These are phyloP conservation scores for Candida wancherniae DNA, from an alignment of 805 yeast genomes.

Conservation along the genomic window DNA sequence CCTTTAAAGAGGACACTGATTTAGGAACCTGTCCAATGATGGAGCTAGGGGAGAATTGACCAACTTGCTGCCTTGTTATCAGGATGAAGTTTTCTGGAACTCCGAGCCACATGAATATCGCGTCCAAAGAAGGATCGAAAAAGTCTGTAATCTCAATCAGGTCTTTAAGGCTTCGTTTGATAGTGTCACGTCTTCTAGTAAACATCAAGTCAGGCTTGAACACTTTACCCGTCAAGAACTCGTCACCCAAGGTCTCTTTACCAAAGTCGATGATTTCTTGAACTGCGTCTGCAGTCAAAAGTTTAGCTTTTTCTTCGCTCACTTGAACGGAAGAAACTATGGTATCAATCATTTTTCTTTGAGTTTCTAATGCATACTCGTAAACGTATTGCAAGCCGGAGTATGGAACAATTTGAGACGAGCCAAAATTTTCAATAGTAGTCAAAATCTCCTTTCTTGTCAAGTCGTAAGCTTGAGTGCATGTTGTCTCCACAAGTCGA, in stretches of 20 bases:
- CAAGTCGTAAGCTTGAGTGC: constrained; percentile 53
- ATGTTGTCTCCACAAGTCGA: constrained; percentile 55
- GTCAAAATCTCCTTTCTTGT: constrained; percentile 50
- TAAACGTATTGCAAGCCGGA: constrained; percentile 60
- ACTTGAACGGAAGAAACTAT: constrained; percentile 58
- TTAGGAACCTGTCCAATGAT: constrained; percentile 27
- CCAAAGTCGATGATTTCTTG: constrained; percentile 61
- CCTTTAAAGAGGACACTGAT: constrained; percentile 27
- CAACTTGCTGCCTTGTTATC: constrained; percentile 25
- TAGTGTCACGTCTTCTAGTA: constrained; percentile 60
- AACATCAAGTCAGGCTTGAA: constrained; percentile 81
- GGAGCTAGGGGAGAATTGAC: constrained; percentile 29
- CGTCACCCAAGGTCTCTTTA: constrained; percentile 56
- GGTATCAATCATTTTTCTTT: constrained; percentile 58
- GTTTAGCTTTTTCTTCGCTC: constrained; percentile 69
- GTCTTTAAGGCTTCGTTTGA: constrained; percentile 53
- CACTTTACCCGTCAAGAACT: constrained; percentile 51
- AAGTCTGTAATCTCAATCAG: constrained; percentile 68
- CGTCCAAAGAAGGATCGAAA: constrained; percentile 68
- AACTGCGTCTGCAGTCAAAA: constrained; percentile 56
- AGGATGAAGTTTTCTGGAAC: constrained; percentile 28
- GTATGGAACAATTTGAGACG: constrained; percentile 49
- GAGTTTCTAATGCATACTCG: constrained; percentile 67
- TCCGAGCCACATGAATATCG: constrained; percentile 47
- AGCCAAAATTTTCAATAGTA: constrained; percentile 51